A percentile compares a stretch with the other conserved stretches of the same genome.
Evolutionary conservation across 345 rosid species (phyloP).

Genomic region (Eucalyptus melliodora): DNA sequence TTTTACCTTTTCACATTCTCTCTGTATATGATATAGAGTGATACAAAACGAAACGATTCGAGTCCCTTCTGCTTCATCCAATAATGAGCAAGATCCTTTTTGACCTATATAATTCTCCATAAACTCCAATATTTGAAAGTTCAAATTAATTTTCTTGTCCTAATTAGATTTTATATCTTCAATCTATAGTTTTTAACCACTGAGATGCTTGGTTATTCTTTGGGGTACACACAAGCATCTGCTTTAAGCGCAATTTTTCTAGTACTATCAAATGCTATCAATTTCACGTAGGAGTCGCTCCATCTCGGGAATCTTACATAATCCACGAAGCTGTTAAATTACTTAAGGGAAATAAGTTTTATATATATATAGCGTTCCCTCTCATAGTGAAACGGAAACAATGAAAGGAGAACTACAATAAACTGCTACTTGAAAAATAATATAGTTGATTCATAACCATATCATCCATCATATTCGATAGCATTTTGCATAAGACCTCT

Average conservation of each 20-base stretch:
- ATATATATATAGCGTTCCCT: fast-evolving
- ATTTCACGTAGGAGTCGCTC: neutral
- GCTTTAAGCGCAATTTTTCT: neutral
- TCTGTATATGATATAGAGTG: neutral
- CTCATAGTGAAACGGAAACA: neutral
- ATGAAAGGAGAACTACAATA: neutral
- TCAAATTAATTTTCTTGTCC: neutral
- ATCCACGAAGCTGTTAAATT: neutral
- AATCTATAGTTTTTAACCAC: neutral
- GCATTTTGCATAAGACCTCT: neutral
- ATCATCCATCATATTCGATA: neutral
- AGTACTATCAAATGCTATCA: neutral
- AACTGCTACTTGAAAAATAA: neutral
- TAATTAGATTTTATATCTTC: neutral
- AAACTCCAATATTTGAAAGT: neutral
- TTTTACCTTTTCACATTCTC: neutral
- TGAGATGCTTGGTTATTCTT: neutral
- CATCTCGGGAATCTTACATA: neutral
- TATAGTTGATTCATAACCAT: neutral
- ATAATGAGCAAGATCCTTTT: neutral
- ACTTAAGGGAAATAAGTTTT: neutral
- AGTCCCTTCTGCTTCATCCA: neutral
- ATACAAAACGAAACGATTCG: neutral
- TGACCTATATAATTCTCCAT: neutral
- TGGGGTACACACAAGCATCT: neutral